Conservation (phyloP, 208 protist genomes). For the Acanthamoeba culbertsoni region DNA sequence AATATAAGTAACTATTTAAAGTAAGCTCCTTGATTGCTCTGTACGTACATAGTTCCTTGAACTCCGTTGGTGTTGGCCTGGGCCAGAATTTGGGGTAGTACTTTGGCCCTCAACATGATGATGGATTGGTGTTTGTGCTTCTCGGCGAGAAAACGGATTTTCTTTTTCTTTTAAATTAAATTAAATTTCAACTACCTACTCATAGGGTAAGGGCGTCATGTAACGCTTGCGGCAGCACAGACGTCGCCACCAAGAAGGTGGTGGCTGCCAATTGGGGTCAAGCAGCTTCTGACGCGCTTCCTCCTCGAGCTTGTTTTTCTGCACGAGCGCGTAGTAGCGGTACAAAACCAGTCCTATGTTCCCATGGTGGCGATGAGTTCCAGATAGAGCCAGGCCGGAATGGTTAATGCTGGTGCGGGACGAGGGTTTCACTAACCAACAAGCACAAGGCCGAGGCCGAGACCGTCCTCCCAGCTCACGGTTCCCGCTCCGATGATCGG, state of each 20-base stretch:
- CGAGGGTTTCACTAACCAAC: background rate
- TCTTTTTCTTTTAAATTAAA: background rate
- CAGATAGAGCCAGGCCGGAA: background rate
- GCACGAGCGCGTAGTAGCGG: conserved; percentile 22
- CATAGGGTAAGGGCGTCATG: no score
- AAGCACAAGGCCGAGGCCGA: conserved; percentile 4
- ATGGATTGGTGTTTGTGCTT: background rate
- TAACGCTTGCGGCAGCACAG: background rate
- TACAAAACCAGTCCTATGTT: background rate
- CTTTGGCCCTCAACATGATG: conserved; percentile 27
- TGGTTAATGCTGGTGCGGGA: background rate
- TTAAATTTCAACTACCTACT: no score
- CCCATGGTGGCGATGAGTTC: background rate
- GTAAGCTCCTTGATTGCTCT: no score
- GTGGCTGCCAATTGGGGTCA: background rate
- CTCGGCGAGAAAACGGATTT: background rate
- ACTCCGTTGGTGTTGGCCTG: conserved; percentile 52
- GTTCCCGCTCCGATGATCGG: background rate
- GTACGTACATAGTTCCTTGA: conserved; percentile 34
- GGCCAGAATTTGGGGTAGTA: conserved; percentile 12
- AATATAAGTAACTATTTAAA: background rate
- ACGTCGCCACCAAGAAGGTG: background rate
- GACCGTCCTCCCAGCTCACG: conserved; percentile 9
- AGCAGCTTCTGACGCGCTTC: conserved; percentile 40
- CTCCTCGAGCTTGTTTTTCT: conserved; percentile 41